phyloP scores from a whole-genome alignment of 148 eudicot genomes.

The Vaccinium darrowii region DNA sequence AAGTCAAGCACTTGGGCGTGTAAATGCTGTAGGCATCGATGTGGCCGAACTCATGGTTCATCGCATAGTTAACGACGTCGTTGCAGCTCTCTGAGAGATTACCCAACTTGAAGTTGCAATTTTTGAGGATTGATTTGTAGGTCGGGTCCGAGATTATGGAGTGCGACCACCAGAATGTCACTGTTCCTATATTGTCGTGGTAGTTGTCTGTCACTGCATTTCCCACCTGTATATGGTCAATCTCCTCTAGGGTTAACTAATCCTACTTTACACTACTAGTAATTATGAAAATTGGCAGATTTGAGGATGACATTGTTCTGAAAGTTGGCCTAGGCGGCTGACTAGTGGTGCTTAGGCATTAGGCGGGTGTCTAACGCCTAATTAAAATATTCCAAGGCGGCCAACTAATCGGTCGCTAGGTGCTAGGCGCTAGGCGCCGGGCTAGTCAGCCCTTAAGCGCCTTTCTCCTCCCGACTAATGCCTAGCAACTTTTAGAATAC shows the following conservation, averaged over 20 bases:
- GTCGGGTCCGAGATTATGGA: conserved; percentile 40
- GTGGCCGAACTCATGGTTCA: conserved; percentile 37
- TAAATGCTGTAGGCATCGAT: conserved; percentile 51
- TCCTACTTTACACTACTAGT: neutral
- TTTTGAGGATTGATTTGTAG: conserved; percentile 26
- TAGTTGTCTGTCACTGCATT: conserved; percentile 48
- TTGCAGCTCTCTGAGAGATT: conserved; percentile 23
- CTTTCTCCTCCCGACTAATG: too few relatives aligned
- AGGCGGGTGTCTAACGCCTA: too few relatives aligned
- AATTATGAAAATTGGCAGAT: too few relatives aligned
- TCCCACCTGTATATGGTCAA: conserved; percentile 36
- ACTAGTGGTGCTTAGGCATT: too few relatives aligned
- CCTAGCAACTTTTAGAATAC: too few relatives aligned
- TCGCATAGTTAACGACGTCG: conserved; percentile 22
- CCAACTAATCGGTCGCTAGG: too few relatives aligned
- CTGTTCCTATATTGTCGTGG: conserved; percentile 44
- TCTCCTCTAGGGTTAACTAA: neutral
- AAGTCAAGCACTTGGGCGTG: conserved; percentile 31
- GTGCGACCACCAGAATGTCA: conserved; percentile 48
- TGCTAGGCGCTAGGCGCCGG: too few relatives aligned
- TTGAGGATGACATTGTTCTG: too few relatives aligned
- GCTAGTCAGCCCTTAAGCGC: too few relatives aligned
- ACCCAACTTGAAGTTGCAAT: conserved; percentile 27
- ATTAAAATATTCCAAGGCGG: too few relatives aligned
- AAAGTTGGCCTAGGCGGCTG: too few relatives aligned